Base-by-base conservation (phyloP, 805 yeast species). In the Schwanniomyces pseudopolymorphus region DNA sequence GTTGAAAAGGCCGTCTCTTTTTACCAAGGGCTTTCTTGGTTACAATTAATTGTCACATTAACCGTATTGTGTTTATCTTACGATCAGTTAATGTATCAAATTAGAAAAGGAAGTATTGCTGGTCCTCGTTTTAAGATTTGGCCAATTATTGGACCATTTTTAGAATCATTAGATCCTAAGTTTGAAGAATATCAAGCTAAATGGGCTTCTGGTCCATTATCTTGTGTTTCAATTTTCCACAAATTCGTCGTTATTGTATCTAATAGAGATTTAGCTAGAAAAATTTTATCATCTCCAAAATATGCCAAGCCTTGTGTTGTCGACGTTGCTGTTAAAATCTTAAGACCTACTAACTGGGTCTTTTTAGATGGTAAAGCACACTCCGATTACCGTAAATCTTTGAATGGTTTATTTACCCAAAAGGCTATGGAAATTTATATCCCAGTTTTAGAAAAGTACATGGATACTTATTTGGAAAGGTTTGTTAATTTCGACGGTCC, bases 241-340 rank as follows among this genome's bases (percentile, higher is more conserved):
- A 94, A 94, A 72, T 92, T 92, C 61, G 99, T 94, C 36, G 95
- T 94, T 42, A 89, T 92, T 67, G 97, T 96, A 6, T 84, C 94
- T 10, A 77, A 84, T 22, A 83, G 96, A 62, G 97, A 90, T 57
- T 74, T 91, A 50, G 87, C 96, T 25, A 82, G 97, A 65, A 91
- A 91, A 60, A 82, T 90, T 50, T 77, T 92, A 58, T 84, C 81
- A 61, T 83, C 96, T 16, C 96, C 97, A 33, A 78, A 81, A 40
- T 94, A 78, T 61, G 97, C 90, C 51, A 90, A 90, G 68, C 99
- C 99, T 5, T 94, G 99, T 73, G 96, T 94, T 50, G 99, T 94
- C 53, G 99, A 94, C 64, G 98, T 90, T 45, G 99, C 99, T 17
- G 78, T 84, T 52, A 94, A 94, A 70, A 89, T 94, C 55, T 75